Evolutionary conservation across 1,284 basidiomycete genomes (phyloP).

Genomic region (Mixia osmundae): DNA sequence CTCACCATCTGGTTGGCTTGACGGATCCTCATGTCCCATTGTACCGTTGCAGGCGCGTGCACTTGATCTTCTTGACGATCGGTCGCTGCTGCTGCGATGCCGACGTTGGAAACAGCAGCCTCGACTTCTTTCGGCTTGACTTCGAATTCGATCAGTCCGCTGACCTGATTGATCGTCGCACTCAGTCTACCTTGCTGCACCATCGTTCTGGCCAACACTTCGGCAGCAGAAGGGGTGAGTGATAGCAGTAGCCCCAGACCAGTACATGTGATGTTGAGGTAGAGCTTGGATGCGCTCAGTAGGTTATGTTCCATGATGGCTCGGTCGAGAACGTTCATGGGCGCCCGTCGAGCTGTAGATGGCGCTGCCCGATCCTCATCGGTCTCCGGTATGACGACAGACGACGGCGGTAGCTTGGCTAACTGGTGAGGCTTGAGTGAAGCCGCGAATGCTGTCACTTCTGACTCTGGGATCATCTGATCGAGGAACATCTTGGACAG

Average conservation of each 20-base stretch:
- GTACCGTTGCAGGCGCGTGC: conserved; percentile 9
- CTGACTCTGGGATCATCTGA: conserved; percentile 68
- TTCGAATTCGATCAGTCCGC: conserved; percentile 15
- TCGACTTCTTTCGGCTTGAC: conserved; percentile 8
- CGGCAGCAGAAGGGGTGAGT: conserved; percentile 38
- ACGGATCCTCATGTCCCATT: conserved; percentile 12
- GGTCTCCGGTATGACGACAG: background rate
- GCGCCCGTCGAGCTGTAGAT: conserved; percentile 50
- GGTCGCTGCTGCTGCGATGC: conserved; percentile 27
- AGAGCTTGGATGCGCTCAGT: conserved; percentile 58
- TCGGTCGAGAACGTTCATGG: conserved; percentile 83
- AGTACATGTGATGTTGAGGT: conserved; percentile 58
- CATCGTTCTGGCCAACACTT: conserved; percentile 18
- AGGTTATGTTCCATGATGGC: conserved; percentile 98
- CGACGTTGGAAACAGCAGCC: conserved; percentile 12
- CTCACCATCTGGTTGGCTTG: background rate
- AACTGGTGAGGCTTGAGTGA: conserved; percentile 78
- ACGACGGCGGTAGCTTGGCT: conserved; percentile 49
- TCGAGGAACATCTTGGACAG: conserved; percentile 93
- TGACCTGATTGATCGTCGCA: conserved; percentile 17
- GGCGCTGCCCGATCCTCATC: conserved; percentile 41
- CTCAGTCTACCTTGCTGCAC: conserved; percentile 16
- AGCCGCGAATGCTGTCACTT: conserved; percentile 70
- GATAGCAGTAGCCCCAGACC: conserved; percentile 66
- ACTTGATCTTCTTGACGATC: conserved; percentile 1